A percentile compares a stretch with the other conserved stretches of the same genome.
Conservation (phyloP, 2,329 filamentous ascomycete species). For the Pseudocercospora fuligena region DNA sequence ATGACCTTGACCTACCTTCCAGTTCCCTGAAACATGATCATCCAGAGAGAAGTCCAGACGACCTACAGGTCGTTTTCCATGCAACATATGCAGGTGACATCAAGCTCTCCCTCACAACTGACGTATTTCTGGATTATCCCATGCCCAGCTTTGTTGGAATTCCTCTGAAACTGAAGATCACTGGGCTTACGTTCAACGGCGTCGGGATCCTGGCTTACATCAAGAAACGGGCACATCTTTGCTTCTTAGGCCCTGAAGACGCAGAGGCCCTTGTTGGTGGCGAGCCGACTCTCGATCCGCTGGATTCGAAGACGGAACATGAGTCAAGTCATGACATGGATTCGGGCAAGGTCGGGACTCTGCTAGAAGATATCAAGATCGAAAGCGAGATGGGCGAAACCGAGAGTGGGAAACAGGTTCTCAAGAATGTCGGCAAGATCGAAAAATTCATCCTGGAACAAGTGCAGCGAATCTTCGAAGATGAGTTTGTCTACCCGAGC, state of each 20-base stretch:
- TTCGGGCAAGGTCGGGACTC: slow-evolving; percentile 60
- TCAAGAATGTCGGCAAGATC: slow-evolving; percentile 99
- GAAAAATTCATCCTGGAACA: slow-evolving; percentile 97
- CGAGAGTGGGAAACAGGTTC: slow-evolving; percentile 86
- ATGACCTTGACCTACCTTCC: slow-evolving; percentile 32
- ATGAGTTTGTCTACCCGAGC: slow-evolving; percentile 97
- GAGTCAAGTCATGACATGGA: slow-evolving; percentile 4
- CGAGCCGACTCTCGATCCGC: slow-evolving; percentile 42
- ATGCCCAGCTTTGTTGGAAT: slow-evolving; percentile 98
- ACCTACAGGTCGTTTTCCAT: slow-evolving; percentile 90
- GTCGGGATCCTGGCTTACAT: slow-evolving; percentile 92
- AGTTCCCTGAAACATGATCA: slow-evolving; percentile 57
- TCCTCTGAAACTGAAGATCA: slow-evolving; percentile 91
- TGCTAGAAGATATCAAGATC: slow-evolving; percentile 90
- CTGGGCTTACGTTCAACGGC: slow-evolving; percentile 91
- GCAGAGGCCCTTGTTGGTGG: slow-evolving; percentile 68
- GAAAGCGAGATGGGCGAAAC: slow-evolving; percentile 97
- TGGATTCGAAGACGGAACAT: slow-evolving; percentile 34
- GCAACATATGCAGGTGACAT: slow-evolving; percentile 89
- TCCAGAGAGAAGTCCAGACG: slow-evolving; percentile 77
- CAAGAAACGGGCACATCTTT: slow-evolving; percentile 86
- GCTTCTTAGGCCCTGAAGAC: slow-evolving; percentile 91
- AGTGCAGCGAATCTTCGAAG: slow-evolving; percentile 95
- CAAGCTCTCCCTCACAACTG: slow-evolving; percentile 84
- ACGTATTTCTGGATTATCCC: slow-evolving; percentile 95